phyloP scores from a whole-genome alignment of 148 eudicot species.

The Polygonum maritimum region DNA sequence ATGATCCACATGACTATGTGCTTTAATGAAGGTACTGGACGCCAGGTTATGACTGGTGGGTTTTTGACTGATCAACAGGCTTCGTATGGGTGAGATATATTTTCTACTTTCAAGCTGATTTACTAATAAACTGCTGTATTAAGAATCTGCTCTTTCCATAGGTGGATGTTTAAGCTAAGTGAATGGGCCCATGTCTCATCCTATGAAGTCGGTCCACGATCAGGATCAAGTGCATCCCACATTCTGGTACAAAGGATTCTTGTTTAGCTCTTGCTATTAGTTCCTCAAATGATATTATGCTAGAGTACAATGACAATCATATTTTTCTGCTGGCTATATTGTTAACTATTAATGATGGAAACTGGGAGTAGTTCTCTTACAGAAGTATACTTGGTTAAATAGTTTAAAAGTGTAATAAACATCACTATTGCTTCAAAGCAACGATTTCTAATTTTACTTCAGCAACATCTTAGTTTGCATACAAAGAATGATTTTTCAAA shows the following conservation, averaged over 20 bases:
- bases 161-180: slow-evolving; percentile 93
- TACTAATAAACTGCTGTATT: neutral
- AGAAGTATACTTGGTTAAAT: neutral
- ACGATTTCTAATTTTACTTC: neutral
- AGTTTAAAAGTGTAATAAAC: neutral
- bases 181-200: slow-evolving; percentile 91
- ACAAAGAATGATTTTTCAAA: neutral
- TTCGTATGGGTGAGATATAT: slow-evolving; percentile 61
- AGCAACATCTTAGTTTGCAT: neutral
- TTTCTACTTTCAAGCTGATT: slow-evolving; percentile 7
- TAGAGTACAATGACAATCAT: neutral
- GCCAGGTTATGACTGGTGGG: slow-evolving; percentile 85
- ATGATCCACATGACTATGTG: slow-evolving; percentile 91
- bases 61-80: slow-evolving; percentile 96
- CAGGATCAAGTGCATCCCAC: slow-evolving; percentile 79
- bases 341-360: neutral
- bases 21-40: slow-evolving; percentile 93
- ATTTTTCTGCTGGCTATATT: neutral
- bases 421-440: neutral
- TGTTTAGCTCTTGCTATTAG: neutral
- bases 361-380: neutral
- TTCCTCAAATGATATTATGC: neutral
- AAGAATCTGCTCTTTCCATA: slow-evolving; percentile 4
- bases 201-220: slow-evolving; percentile 65
- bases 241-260: slow-evolving; percentile 46